Evolutionary conservation across 2,329 filamentous ascomycete species (phyloP).

Genomic region (Ceratocystis colombiana): DNA sequence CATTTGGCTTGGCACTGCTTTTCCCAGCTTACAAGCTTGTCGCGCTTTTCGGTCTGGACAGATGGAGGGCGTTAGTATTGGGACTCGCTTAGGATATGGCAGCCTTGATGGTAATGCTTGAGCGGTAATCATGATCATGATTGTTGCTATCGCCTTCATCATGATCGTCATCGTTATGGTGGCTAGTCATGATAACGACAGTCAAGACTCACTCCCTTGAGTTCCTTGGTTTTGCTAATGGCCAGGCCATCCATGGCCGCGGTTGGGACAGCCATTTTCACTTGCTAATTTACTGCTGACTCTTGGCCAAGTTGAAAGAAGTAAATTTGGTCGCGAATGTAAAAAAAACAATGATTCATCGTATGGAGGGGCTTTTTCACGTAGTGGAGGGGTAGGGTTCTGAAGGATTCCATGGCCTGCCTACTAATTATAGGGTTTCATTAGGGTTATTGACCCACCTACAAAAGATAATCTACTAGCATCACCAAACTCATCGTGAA

Average conservation of each 20-base stretch:
- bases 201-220: slow-evolving; percentile 43
- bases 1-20: slow-evolving; percentile 64
- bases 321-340: neutral
- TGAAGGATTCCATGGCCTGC: neutral
- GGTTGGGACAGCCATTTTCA: slow-evolving; percentile 24
- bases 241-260: slow-evolving; percentile 44
- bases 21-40: slow-evolving; percentile 69
- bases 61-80: slow-evolving; percentile 8
- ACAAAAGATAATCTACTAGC: neutral
- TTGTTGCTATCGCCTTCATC: neutral
- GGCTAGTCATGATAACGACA: neutral
- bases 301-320: slow-evolving; percentile 10
- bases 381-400: slow-evolving; percentile 17
- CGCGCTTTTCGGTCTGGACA: slow-evolving; percentile 70
- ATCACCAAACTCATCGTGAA: neutral
- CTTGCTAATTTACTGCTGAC: slow-evolving; percentile 1
- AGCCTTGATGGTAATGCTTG: neutral
- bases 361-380: slow-evolving; percentile 18
- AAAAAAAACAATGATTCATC: slow-evolving; percentile 4
- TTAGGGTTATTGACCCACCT: neutral
- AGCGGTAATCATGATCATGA: neutral
- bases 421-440: neutral
- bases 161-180: neutral
- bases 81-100: slow-evolving; percentile 1
- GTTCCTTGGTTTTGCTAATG: slow-evolving; percentile 51